phyloP scores from a whole-genome alignment of 306 rosid genomes.

The Vigna unguiculata region DNA sequence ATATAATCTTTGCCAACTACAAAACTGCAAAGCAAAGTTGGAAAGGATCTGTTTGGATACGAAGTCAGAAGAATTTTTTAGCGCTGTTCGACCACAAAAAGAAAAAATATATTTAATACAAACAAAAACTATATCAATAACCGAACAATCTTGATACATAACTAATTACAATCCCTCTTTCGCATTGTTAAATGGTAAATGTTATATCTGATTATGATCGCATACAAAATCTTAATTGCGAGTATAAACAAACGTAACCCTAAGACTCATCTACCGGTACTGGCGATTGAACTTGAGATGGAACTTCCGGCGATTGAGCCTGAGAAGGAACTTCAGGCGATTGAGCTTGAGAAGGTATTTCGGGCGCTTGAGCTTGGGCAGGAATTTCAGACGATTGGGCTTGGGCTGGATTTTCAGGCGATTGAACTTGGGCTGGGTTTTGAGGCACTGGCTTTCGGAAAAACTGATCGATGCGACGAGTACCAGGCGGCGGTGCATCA shows the following conservation, averaged over 20 bases:
- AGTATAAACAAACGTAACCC: slow-evolving; percentile 29
- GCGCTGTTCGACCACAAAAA: too few relatives aligned
- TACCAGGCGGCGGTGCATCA: slow-evolving; percentile 47
- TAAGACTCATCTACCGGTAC: slow-evolving; percentile 51
- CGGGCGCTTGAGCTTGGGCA: neutral
- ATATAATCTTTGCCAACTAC: neutral
- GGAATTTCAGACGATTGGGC: neutral
- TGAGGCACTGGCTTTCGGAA: slow-evolving; percentile 51
- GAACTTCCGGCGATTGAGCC: neutral
- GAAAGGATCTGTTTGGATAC: neutral
- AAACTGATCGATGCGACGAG: slow-evolving; percentile 79
- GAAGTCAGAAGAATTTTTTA: too few relatives aligned
- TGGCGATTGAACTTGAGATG: slow-evolving; percentile 10
- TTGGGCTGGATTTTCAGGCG: neutral
- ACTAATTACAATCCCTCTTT: neutral
- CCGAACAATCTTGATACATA: neutral
- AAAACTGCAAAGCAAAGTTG: neutral
- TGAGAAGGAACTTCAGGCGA: neutral
- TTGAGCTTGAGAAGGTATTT: neutral
- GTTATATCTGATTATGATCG: neutral
- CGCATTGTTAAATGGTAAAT: neutral
- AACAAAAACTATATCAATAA: neutral
- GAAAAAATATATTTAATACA: neutral
- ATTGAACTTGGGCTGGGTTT: neutral
- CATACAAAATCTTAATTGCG: slow-evolving; percentile 28